Percentiles rank a stretch among this genome's conserved stretches.
These are phyloP conservation scores for Myriosclerotinia scirpicola DNA, from an alignment of 2,329 filamentous ascomycete genomes.

Conservation along the genomic window DNA sequence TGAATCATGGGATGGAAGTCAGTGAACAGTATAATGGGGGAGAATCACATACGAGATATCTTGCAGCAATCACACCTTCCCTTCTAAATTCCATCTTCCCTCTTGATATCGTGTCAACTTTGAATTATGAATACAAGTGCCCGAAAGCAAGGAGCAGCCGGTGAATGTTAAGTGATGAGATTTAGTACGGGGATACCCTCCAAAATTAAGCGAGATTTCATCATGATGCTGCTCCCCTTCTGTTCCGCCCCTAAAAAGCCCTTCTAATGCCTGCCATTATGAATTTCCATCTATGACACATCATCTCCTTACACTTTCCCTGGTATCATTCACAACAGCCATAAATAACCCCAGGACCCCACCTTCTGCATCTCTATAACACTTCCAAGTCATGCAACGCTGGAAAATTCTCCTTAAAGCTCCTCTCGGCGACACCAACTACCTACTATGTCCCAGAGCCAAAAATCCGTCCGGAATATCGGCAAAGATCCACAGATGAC, in stretches of 20 bases:
- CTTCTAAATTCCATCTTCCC: neutral
- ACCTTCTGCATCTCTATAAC: neutral
- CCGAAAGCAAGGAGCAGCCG: neutral
- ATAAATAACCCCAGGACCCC: neutral
- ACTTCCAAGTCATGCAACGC: neutral
- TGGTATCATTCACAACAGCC: neutral
- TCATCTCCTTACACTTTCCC: neutral
- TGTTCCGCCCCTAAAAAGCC: rapidly evolving
- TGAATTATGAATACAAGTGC: neutral
- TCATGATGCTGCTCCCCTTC: neutral
- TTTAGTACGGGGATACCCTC: neutral
- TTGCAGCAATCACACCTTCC: neutral
- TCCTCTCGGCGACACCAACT: neutral
- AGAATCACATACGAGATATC: neutral
- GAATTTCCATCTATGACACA: too few species aligned
- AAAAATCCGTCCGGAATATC: neutral
- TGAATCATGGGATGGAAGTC: too few species aligned
- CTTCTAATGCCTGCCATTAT: neutral
- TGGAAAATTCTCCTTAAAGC: neutral
- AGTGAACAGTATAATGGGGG: neutral
- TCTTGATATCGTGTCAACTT: neutral
- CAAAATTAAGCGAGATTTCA: conserved; percentile 14
- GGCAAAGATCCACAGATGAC: neutral
- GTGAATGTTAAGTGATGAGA: neutral
- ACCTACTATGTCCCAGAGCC: neutral